Base-by-base conservation (phyloP, 352 stramenopile genomes). In the Phytophthora hybrid region DNA sequence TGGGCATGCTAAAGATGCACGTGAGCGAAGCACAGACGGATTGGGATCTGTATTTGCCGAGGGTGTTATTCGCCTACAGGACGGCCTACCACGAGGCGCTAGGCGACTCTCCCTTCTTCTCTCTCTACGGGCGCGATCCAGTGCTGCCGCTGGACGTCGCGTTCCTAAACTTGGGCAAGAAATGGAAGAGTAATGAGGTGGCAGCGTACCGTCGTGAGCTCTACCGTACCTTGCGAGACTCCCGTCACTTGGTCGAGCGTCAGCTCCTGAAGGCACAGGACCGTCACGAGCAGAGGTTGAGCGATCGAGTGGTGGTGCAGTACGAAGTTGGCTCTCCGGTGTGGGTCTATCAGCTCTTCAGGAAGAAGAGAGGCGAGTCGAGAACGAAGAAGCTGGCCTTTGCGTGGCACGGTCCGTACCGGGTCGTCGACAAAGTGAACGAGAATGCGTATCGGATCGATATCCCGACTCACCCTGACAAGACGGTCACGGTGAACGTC, bases 141-240 rank as follows among this genome's bases (percentile, higher is more conserved):
- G 34, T 41, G 34, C 14, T 41, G 34, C 34, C 34, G 34, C 34
- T 41, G 34, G 34, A 41, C 34, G 34, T 41, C 34, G 34, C 34
- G 8, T 41, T 41, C 8, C 34, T 41, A 9, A 41, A 41, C 9
- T 13, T 41, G 10, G 34, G 66, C 0, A 46, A 47, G 18, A 61
- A 67, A 2, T 73, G 37, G 37, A 66, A 62, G 7, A 67, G 59
- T 14, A 63, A 73, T 23, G 59, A 69, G 13, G 51, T 73, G 2
- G 52, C 52, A 0, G 11, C 11, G 1, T 69, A 73, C 11, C n/a
- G 34, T 1, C 11, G 66, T 1, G 16, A 69, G 11, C 26, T 73
- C 14, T 51, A 49, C 18, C 13, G 19, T 63, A 73, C 0, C 68
- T 63, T 44, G 14, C 53, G 13, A 60, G 66, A 51, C 58, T 26